phyloP scores from a whole-genome alignment of 352 stramenopile genomes.

The Elongisporangium prolatum region DNA sequence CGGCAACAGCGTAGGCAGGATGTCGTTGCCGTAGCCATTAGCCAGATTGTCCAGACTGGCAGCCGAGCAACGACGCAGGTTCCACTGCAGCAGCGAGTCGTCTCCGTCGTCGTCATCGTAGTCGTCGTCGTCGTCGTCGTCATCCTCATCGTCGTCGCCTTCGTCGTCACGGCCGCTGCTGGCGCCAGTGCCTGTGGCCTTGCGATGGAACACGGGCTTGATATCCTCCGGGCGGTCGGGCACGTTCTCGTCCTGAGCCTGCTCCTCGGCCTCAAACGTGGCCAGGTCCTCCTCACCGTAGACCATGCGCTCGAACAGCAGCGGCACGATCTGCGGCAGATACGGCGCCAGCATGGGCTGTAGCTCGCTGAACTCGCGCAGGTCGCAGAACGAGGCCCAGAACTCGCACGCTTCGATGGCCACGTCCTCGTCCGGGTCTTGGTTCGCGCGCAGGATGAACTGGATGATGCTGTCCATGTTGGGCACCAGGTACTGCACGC shows the following conservation, averaged over 20 bases:
- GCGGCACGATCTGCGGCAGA: constrained; percentile 88
- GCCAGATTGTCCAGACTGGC: constrained; percentile 94
- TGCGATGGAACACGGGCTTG: constrained; percentile 84
- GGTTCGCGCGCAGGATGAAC: constrained; percentile 87
- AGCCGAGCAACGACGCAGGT: constrained; percentile 92
- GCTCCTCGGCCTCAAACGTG: constrained; percentile 88
- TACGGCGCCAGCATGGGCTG: constrained; percentile 85
- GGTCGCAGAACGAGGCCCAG: constrained; percentile 88
- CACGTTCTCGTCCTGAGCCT: constrained; percentile 82
- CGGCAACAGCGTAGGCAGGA: constrained; percentile 90
- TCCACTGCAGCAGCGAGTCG: constrained; percentile 95
- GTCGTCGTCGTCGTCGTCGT: constrained; percentile 88
- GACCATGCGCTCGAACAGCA: constrained; percentile 93
- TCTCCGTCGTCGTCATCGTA: constrained; percentile 88
- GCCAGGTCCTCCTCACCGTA: constrained; percentile 93
- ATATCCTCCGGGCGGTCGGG: constrained; percentile 90
- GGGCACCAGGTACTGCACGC: constrained; percentile 86
- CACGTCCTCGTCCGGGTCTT: constrained; percentile 83
- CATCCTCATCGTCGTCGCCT: constrained; percentile 30
- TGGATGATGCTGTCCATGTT: constrained; percentile 89
- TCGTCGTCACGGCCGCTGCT: constrained; percentile 26
- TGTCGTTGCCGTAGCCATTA: constrained; percentile 91
- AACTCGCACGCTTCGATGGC: constrained; percentile 89
- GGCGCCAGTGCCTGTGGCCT: constrained; percentile 22
- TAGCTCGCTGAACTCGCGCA: constrained; percentile 89